phyloP scores from a whole-genome alignment of 1,139 yeast genomes.

The Saccharomyces hybrid region DNA sequence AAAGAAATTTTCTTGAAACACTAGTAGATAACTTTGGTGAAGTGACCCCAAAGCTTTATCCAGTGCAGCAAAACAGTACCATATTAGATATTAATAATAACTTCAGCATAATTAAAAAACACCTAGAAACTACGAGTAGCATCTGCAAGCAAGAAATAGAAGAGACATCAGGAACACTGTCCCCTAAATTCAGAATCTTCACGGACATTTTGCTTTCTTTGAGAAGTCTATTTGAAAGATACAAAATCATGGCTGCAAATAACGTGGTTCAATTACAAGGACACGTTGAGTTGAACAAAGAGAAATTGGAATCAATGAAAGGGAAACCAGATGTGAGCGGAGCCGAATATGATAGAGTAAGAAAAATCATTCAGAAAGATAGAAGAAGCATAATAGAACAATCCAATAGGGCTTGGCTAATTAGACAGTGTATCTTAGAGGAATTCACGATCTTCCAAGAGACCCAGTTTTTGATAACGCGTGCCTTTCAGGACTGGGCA shows the following conservation, averaged over 20 bases:
- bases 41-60: slow-evolving; percentile 44
- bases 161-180: slow-evolving; percentile 45
- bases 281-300: slow-evolving; percentile 47
- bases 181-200: slow-evolving; percentile 67
- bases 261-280: slow-evolving; percentile 48
- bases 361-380: slow-evolving; percentile 45
- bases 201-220: slow-evolving; percentile 64
- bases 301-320: slow-evolving; percentile 44
- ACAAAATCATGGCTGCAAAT: slow-evolving; percentile 46
- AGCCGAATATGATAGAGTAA: slow-evolving; percentile 52
- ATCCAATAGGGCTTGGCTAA: slow-evolving; percentile 72
- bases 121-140: slow-evolving; percentile 45
- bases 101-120: slow-evolving; percentile 46
- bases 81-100: slow-evolving; percentile 49
- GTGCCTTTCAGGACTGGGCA: slow-evolving; percentile 68
- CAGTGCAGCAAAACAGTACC: slow-evolving; percentile 43
- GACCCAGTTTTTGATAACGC: slow-evolving; percentile 72
- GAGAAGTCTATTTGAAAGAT: slow-evolving; percentile 64
- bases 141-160: slow-evolving; percentile 52
- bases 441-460: slow-evolving; percentile 76
- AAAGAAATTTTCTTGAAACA: slow-evolving; percentile 51
- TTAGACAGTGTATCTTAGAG: slow-evolving; percentile 66
- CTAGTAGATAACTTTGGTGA: slow-evolving; percentile 44
- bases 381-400: slow-evolving; percentile 59
- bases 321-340: slow-evolving; percentile 65